Conservation (phyloP, 2,329 filamentous ascomycete genomes). For the Pseudogymnoascus destructans region DNA sequence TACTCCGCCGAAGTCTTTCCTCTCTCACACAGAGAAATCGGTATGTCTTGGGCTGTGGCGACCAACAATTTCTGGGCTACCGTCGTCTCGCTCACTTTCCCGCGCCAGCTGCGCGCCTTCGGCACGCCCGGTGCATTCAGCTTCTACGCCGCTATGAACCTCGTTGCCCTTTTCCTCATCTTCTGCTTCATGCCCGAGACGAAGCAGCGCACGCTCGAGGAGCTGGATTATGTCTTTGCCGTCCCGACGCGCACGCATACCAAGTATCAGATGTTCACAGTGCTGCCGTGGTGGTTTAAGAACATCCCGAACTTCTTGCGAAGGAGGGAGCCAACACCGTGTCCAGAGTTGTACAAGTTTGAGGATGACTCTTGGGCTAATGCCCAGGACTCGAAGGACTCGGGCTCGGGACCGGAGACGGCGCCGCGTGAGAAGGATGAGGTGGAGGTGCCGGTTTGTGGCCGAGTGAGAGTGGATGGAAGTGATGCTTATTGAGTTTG, state of each 20-base stretch:
- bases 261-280: slow-evolving; percentile 31
- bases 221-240: slow-evolving; percentile 36
- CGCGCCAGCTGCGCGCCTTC: slow-evolving; percentile 20
- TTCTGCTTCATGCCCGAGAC: slow-evolving; percentile 46
- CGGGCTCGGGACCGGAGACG: background rate
- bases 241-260: slow-evolving; percentile 20
- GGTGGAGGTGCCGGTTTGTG: background rate
- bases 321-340: background rate
- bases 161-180: slow-evolving; percentile 41
- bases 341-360: slow-evolving; percentile 15
- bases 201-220: slow-evolving; percentile 32
- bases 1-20: slow-evolving; percentile 53
- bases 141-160: slow-evolving; percentile 42
- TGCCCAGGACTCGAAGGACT: background rate
- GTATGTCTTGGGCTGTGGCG: slow-evolving; percentile 50
- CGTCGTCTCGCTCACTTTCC: slow-evolving; percentile 44
- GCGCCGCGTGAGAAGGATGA: background rate
- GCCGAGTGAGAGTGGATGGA: background rate
- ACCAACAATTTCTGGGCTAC: slow-evolving; percentile 47
- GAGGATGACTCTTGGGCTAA: slow-evolving; percentile 14
- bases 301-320: background rate
- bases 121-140: slow-evolving; percentile 34
- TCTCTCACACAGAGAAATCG: slow-evolving; percentile 48
- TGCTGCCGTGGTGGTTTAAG: slow-evolving; percentile 48
- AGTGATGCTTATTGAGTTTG: background rate